These are phyloP conservation scores for Backusella macrospora DNA, from an alignment of 192 early-diverging fungal genomes.

Conservation along the genomic window DNA sequence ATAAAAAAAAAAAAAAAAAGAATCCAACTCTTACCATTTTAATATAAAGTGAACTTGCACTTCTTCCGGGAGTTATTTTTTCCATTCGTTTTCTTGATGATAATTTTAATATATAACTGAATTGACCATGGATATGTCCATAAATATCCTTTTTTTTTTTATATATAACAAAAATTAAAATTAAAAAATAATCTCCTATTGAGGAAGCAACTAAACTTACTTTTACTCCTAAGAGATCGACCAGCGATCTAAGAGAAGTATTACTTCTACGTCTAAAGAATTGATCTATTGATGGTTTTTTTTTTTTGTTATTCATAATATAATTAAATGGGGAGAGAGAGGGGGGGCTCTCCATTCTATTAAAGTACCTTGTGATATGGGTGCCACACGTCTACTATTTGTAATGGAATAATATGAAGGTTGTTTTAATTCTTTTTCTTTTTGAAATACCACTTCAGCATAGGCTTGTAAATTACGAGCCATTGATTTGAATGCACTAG, in stretches of 20 bases:
- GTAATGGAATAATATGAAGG: conserved; percentile 21
- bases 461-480: conserved; percentile 50
- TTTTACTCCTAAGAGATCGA: conserved; percentile 52
- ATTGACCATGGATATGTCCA: conserved; percentile 61
- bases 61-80: conserved; percentile 50
- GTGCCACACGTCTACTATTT: conserved; percentile 36
- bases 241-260: conserved; percentile 51
- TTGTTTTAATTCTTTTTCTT: conserved; percentile 44
- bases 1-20: no score
- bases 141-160: conserved; percentile 57
- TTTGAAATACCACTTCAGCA: conserved; percentile 48
- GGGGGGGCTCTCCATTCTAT: no score
- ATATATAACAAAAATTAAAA: conserved; percentile 32
- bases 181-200: conserved; percentile 34
- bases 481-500: conserved; percentile 59
- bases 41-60: conserved; percentile 31
- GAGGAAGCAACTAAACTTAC: conserved; percentile 31
- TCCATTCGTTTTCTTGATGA: conserved; percentile 54
- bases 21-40: conserved; percentile 38
- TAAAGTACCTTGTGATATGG: conserved; percentile 43
- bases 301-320: no score
- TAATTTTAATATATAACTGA: conserved; percentile 64
- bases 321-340: no score
- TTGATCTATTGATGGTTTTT: no score
- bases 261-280: conserved; percentile 54